Evolutionary conservation across 73 alveolate species (phyloP).

Genomic region (Stentor roeselii): DNA sequence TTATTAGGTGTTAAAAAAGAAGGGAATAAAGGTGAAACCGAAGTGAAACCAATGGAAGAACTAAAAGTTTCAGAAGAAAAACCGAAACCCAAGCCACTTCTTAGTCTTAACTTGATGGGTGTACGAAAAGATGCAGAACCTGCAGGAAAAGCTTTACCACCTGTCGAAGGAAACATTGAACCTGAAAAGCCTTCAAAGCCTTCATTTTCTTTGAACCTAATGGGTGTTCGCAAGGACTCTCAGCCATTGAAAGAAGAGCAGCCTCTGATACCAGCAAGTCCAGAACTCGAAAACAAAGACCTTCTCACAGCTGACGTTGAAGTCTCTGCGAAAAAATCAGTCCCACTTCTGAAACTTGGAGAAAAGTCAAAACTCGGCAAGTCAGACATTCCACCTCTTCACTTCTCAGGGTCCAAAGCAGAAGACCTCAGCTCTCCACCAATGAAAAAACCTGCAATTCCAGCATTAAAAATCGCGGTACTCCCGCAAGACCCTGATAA

Average conservation of each 20-base stretch:
- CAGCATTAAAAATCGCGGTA: constrained; percentile 36
- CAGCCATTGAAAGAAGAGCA: too few species aligned
- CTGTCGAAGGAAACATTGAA: too few species aligned
- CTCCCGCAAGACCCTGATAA: constrained; percentile 31
- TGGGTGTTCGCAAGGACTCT: neutral
- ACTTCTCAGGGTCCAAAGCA: too few species aligned
- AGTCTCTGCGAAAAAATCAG: neutral
- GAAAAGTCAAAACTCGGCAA: neutral
- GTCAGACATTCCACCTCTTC: neutral
- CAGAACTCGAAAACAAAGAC: too few species aligned
- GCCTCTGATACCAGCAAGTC: too few species aligned
- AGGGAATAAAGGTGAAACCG: constrained; percentile 8
- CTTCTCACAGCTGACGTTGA: too few species aligned
- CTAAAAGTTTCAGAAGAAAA: neutral
- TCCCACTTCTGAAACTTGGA: neutral
- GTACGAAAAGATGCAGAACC: neutral
- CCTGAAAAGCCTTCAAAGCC: too few species aligned
- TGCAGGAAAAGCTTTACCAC: neutral
- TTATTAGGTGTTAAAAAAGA: neutral
- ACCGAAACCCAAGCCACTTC: neutral
- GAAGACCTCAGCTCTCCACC: constrained; percentile 11
- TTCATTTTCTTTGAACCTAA: too few species aligned
- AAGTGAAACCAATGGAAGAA: neutral
- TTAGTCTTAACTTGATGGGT: neutral
- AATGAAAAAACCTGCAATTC: constrained; percentile 32